Conservation (phyloP, 2,329 filamentous ascomycete species). For the Cordyceps militaris region DNA sequence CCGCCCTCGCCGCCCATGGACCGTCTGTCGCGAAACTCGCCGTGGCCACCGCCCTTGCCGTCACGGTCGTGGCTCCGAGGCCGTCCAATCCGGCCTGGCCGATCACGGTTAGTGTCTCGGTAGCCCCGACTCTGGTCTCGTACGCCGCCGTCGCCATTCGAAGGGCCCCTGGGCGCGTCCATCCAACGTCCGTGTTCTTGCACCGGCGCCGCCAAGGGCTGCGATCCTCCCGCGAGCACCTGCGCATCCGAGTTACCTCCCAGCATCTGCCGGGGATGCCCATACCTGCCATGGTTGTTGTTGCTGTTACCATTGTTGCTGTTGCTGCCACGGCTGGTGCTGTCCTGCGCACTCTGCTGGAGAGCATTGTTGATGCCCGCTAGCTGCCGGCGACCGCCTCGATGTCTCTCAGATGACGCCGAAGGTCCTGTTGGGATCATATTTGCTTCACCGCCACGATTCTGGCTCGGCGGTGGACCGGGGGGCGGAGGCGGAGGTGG, state of each 20-base stretch:
- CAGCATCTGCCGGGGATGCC: conserved; percentile 35
- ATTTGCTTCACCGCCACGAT: conserved; percentile 21
- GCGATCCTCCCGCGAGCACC: conserved; percentile 47
- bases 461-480: conserved; percentile 23
- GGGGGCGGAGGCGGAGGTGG: conserved; percentile 25
- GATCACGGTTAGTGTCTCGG: conserved; percentile 36
- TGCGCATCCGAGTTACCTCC: conserved; percentile 47
- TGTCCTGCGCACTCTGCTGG: too few species aligned
- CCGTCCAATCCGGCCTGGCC: conserved; percentile 33
- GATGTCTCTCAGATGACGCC: conserved; percentile 30
- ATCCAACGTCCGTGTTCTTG: conserved; percentile 36
- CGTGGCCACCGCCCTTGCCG: conserved; percentile 37
- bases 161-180: conserved; percentile 26
- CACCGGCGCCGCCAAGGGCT: conserved; percentile 39
- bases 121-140: conserved; percentile 36
- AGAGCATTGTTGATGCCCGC: conserved; percentile 54
- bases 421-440: conserved; percentile 32
- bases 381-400: conserved; percentile 45
- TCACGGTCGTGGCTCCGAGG: conserved; percentile 45
- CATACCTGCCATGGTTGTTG: conserved; percentile 19
- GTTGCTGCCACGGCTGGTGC: too few species aligned
- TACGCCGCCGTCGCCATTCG: conserved; percentile 25
- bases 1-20: conserved; percentile 26
- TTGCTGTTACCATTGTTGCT: conserved; percentile 27
- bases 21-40: conserved; percentile 39